Evolutionary conservation across 2,329 filamentous ascomycete genomes (phyloP), one percentile per base, ranked within the genome.

Genomic region (Apiospora hydei): DNA sequence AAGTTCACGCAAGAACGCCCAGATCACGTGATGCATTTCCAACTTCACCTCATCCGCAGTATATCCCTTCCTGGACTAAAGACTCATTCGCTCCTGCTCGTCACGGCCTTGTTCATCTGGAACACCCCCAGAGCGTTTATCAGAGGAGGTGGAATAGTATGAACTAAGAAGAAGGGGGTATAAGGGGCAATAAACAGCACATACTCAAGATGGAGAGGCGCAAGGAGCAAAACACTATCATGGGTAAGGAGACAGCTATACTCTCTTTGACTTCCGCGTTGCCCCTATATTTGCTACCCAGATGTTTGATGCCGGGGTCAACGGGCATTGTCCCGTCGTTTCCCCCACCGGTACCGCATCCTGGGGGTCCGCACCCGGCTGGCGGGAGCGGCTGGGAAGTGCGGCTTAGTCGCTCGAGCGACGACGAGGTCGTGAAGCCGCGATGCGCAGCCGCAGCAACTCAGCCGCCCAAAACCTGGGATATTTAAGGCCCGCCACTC

Each of bases 151-250:
- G 34, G 11, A 41, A 11, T 64, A 64, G 18, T n/a, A 64, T 64
- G 34, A 64, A 64, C 8, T 41, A n/a, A 64, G 57, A 8, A n/a
- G 10, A 41, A 41, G 3, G 18, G 34, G 1, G 11, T 13, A 41
- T 24, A 24, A 11, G 57, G 57, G 30, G 57, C 11, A 3, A 30
- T 14, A 64, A 8, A 38, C 21, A 64, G 38, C 57, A 18, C 34
- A 64, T 41, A 41, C 57, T 64, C 26, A 70, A 66, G 53, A 70
- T 70, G 69, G 69, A 70, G 77, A 79, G 78, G 72, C 70, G 76
- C 72, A 77, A 73, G 64, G 76, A 80, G n/a, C 74, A 75, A 61
- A 75, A 76, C 16, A 78, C 69, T 30, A 72, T 80, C n/a, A 70
- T 78, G 72, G 78, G 78, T 80, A 77, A 76, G 77, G 49, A 10